These are phyloP conservation scores for Pythium sukuiense DNA, from an alignment of 352 stramenopile species.

Conservation along the genomic window DNA sequence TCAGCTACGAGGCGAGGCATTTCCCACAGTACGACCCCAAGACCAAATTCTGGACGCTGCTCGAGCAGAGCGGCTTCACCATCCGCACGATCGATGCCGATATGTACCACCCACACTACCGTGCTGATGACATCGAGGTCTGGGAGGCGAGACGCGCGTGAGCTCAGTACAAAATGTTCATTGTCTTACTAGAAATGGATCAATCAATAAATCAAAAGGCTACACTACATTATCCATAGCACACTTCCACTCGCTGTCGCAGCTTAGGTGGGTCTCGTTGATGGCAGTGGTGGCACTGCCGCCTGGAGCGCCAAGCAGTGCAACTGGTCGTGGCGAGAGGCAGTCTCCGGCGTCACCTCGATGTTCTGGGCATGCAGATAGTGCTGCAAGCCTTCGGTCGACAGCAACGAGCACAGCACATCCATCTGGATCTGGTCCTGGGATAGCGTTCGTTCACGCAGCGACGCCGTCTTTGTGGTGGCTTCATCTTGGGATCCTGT, in stretches of 20 bases:
- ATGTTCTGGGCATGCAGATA: conserved; percentile 61
- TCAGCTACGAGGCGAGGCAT: conserved; percentile 88
- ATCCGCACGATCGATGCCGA: conserved; percentile 48
- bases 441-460: conserved; percentile 26
- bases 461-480: conserved; percentile 1
- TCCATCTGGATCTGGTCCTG: conserved; percentile 55
- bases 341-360: conserved; percentile 39
- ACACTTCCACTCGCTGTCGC: background rate
- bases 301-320: conserved; percentile 71
- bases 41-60: conserved; percentile 72
- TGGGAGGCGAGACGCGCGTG: conserved; percentile 54
- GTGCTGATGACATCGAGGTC: conserved; percentile 88
- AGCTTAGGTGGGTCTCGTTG: background rate
- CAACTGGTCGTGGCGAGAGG: conserved; percentile 57
- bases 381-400: conserved; percentile 62
- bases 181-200: background rate
- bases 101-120: conserved; percentile 75
- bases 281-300: conserved; percentile 16
- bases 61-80: conserved; percentile 43
- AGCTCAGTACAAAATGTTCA: background rate
- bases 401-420: conserved; percentile 81
- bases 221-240: background rate
- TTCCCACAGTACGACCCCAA: conserved; percentile 85
- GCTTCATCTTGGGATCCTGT: background rate
- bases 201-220: conserved; percentile 3